Base-by-base conservation (phyloP, 352 stramenopile species). In the Peronospora destructor region DNA sequence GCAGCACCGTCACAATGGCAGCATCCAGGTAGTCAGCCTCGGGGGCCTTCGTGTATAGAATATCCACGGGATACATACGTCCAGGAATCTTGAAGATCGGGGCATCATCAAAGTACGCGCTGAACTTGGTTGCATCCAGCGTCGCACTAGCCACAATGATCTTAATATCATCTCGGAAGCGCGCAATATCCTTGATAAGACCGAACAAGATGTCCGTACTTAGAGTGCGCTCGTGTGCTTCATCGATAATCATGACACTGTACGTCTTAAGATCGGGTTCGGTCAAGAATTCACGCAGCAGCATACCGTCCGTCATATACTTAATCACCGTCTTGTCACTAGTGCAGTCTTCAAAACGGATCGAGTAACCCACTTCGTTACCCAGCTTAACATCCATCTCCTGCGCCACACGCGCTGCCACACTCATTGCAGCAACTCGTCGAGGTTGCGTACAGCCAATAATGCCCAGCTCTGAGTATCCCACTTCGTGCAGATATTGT, bases 271-370 rank as follows among this genome's bases (percentile, higher is more conserved):
- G 65, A 57, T 96, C 95, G 0, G 96, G 96, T 66, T 99, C 95
- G 4, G 92, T 98, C 38, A 99, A 68, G 59, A 99, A 98, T 69
- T 99, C 96, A 34, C 96, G 86, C 32, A 99, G 73, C 17, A 99
- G 68, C 95, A 99, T 99, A 64, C 97, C 97, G 66, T 99, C 97
- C 1, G 97, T 99, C 93, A 99, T 98, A 76, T 99, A 99, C 68
- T 97, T 97, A 47, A 98, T 90, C 21, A 94, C 66, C 1, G 97
- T 99, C 43, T 96, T 91, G 49, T 98, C 90, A 49, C 82, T 98
- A 17, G 96, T 99, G 58, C 95, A 98, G 67, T 99, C 97, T 65
- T 99, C 97, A 63, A 99, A 99, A 48, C 97, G 95, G 59, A 99
- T 99, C 23, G 85, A 95, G 68, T 99, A 99, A 0, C 97, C 97